phyloP scores from a whole-genome alignment of 75 land plant genomes.

The Isoetes taiwanensis region DNA sequence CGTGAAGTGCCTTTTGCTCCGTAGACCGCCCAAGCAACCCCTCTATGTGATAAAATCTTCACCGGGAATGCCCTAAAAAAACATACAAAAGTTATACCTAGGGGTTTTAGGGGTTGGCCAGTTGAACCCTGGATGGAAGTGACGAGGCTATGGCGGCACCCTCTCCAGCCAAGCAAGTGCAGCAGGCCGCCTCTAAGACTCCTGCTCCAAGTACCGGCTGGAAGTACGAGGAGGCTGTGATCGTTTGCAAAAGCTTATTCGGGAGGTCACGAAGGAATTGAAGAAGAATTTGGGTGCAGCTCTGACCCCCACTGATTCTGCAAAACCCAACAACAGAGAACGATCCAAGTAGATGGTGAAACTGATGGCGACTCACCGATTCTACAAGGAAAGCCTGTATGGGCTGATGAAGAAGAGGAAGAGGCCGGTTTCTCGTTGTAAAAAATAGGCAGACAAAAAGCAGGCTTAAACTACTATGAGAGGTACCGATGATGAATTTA shows the following conservation, averaged over 20 bases:
- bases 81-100: too few relatives aligned
- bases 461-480: constrained; percentile 55
- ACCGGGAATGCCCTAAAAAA: too few relatives aligned
- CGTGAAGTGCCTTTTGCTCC: too few relatives aligned
- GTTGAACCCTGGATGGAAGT: too few relatives aligned
- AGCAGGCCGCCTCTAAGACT: too few relatives aligned
- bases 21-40: too few relatives aligned
- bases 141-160: too few relatives aligned
- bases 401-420: constrained; percentile 84
- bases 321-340: not conserved
- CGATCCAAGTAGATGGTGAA: not conserved
- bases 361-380: constrained; percentile 2
- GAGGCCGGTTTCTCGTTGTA: constrained; percentile 23
- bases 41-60: too few relatives aligned
- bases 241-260: constrained; percentile 9
- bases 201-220: too few relatives aligned
- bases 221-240: constrained; percentile 18
- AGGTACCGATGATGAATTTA: constrained; percentile 39
- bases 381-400: constrained; percentile 40
- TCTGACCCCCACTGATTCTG: not conserved
- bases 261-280: too few relatives aligned
- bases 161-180: too few relatives aligned
- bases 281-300: not conserved
- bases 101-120: too few relatives aligned
- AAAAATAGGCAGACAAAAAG: constrained; percentile 35